These are phyloP conservation scores for Penicillium macrosclerotiorum DNA, from an alignment of 495 filamentous ascomycete genomes.

Conservation along the genomic window DNA sequence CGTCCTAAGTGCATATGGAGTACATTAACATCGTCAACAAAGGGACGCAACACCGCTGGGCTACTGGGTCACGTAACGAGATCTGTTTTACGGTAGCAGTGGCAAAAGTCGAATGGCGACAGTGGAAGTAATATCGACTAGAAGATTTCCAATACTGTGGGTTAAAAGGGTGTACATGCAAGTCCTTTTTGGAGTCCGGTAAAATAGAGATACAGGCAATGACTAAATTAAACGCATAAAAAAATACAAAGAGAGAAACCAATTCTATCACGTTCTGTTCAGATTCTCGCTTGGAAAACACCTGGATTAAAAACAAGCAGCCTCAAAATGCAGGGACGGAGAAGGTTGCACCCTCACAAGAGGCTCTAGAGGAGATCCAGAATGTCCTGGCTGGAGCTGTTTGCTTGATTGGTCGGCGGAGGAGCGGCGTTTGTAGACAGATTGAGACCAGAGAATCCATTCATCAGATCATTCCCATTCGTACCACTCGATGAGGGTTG, in stretches of 20 bases:
- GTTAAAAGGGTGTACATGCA: constrained; percentile 21
- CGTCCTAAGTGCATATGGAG: too few relatives aligned
- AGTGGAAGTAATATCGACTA: neutral
- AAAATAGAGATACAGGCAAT: constrained; percentile 10
- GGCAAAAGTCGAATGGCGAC: neutral
- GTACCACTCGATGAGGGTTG: constrained; percentile 30
- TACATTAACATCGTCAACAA: too few relatives aligned
- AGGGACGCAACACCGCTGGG: too few relatives aligned
- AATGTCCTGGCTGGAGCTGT: constrained; percentile 83
- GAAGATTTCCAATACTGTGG: constrained; percentile 1
- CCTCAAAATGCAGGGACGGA: constrained; percentile 2
- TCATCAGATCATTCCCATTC: constrained; percentile 64
- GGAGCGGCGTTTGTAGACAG: constrained; percentile 52
- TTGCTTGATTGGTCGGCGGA: constrained; percentile 28
- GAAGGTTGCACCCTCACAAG: constrained; percentile 12
- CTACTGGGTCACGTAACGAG: too few relatives aligned
- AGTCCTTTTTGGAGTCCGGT: constrained; percentile 17
- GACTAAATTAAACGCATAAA: constrained; percentile 25
- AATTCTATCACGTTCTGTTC: constrained; percentile 33
- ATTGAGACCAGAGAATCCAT: constrained; percentile 79
- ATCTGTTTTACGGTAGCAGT: too few relatives aligned
- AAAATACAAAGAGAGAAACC: constrained; percentile 14
- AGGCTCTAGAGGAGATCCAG: constrained; percentile 74
- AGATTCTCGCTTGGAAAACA: constrained; percentile 29
- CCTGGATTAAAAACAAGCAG: constrained; percentile 23